Evolutionary conservation across 192 early-diverging fungal genomes (phyloP).

Genomic region (Gigaspora rosea): DNA sequence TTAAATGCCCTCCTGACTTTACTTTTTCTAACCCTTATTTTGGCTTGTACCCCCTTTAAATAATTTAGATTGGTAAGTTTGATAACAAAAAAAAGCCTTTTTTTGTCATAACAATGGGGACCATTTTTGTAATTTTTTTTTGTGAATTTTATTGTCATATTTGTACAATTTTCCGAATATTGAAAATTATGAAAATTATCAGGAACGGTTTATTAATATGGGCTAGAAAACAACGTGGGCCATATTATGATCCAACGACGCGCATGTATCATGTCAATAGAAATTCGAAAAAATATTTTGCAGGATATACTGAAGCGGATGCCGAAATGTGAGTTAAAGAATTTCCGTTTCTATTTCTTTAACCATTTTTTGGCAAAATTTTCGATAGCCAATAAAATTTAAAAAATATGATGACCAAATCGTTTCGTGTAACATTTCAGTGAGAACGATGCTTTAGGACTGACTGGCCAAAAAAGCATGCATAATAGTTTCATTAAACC

Average conservation of each 20-base stretch:
- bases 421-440: background rate
- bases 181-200: background rate
- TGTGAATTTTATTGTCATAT: background rate
- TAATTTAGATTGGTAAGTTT: too few species aligned
- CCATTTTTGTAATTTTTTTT: too few species aligned
- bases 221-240: constrained; percentile 47
- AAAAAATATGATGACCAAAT: background rate
- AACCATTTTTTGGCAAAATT: background rate
- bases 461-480: constrained; percentile 3
- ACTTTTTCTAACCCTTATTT: too few species aligned
- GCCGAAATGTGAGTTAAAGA: constrained; percentile 36
- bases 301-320: constrained; percentile 42
- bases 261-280: constrained; percentile 49
- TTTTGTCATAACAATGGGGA: too few species aligned
- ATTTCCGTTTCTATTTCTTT: background rate
- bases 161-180: background rate
- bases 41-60: too few species aligned
- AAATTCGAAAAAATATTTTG: constrained; percentile 46
- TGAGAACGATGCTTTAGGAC: background rate
- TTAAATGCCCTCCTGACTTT: too few species aligned
- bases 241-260: constrained; percentile 50
- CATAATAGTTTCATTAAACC: background rate
- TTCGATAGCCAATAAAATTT: background rate
- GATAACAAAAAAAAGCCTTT: too few species aligned
- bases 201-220: constrained; percentile 52